These are phyloP conservation scores for Pontederia paniculata DNA, from an alignment of 176 grass and related monocot species.

Conservation along the genomic window DNA sequence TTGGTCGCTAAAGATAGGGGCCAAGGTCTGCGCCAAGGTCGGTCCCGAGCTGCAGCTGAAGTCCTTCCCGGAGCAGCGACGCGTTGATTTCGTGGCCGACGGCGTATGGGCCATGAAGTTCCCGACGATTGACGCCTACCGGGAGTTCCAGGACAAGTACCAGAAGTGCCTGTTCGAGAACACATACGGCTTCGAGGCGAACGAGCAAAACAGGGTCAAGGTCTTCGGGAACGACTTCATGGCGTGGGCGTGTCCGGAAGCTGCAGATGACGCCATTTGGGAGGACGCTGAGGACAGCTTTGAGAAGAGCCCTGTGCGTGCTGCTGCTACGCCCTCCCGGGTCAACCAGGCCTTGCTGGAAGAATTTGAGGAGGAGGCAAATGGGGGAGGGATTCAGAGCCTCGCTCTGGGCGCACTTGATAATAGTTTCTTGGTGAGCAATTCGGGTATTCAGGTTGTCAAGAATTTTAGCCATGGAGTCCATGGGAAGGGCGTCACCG, in stretches of 20 bases:
- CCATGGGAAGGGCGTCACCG: slow-evolving; percentile 65
- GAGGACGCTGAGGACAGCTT: slow-evolving; percentile 44
- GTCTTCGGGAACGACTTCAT: slow-evolving; percentile 86
- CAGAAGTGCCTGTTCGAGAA: slow-evolving; percentile 79
- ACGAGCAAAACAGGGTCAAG: slow-evolving; percentile 54
- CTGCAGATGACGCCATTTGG: slow-evolving; percentile 69
- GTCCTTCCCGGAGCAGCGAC: slow-evolving; percentile 41
- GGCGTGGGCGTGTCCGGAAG: slow-evolving; percentile 48
- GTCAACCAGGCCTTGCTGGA: slow-evolving; percentile 45
- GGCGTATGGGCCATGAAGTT: slow-evolving; percentile 87
- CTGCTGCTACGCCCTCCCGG: slow-evolving; percentile 10
- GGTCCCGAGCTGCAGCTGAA: slow-evolving; percentile 70
- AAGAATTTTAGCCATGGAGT: slow-evolving; percentile 78
- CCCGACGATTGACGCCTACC: slow-evolving; percentile 37
- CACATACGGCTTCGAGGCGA: slow-evolving; percentile 60
- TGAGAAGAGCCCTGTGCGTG: slow-evolving; percentile 22
- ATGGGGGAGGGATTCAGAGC: slow-evolving; percentile 59
- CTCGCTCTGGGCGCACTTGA: slow-evolving; percentile 81
- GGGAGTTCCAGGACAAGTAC: slow-evolving; percentile 57
- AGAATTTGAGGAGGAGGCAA: slow-evolving; percentile 68
- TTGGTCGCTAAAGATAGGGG: slow-evolving; percentile 58
- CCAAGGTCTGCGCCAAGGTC: slow-evolving; percentile 42
- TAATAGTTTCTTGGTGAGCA: slow-evolving; percentile 83
- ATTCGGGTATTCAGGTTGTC: slow-evolving; percentile 64
- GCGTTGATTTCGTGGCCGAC: slow-evolving; percentile 53